Conservation (phyloP, 805 yeast species). For the Candida sonorensis region DNA sequence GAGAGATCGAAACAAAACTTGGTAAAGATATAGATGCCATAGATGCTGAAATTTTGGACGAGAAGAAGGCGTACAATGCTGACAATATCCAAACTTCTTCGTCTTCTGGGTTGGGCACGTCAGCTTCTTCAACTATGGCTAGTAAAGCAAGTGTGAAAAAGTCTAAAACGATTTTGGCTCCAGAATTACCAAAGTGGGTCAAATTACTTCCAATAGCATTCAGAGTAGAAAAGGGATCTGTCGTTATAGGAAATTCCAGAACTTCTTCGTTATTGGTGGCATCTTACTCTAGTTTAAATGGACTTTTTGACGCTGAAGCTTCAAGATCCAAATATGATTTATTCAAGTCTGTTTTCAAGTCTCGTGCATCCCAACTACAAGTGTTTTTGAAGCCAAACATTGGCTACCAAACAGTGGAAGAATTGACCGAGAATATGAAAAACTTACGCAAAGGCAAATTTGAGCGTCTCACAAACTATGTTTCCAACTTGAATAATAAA, state of each 20-base stretch:
- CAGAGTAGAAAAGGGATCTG: slow-evolving; percentile 55
- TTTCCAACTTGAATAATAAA: background rate
- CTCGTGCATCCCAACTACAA: slow-evolving; percentile 46
- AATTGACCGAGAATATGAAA: slow-evolving; percentile 7
- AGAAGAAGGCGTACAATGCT: no score
- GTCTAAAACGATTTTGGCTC: no score
- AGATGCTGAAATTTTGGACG: no score
- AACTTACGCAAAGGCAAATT: background rate
- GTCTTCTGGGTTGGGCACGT: no score
- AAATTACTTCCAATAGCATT: slow-evolving; percentile 57
- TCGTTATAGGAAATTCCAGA: slow-evolving; percentile 71
- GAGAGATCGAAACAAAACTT: no score
- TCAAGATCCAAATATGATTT: slow-evolving; percentile 46
- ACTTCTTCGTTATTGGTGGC: slow-evolving; percentile 68
- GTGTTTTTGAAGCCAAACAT: slow-evolving; percentile 65
- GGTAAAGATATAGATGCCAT: no score
- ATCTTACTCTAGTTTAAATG: slow-evolving; percentile 49
- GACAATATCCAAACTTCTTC: no score
- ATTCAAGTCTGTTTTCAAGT: slow-evolving; percentile 39
- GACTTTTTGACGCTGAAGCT: slow-evolving; percentile 48
- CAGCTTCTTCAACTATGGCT: no score
- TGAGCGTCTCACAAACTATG: slow-evolving; percentile 1
- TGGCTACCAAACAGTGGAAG: slow-evolving; percentile 36
- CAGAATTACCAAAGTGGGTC: slow-evolving; percentile 16
- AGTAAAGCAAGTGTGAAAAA: no score